A percentile compares a stretch with the other conserved stretches of the same genome.
Conservation (phyloP, 306 rosid genomes). For the Cucumis melo region DNA sequence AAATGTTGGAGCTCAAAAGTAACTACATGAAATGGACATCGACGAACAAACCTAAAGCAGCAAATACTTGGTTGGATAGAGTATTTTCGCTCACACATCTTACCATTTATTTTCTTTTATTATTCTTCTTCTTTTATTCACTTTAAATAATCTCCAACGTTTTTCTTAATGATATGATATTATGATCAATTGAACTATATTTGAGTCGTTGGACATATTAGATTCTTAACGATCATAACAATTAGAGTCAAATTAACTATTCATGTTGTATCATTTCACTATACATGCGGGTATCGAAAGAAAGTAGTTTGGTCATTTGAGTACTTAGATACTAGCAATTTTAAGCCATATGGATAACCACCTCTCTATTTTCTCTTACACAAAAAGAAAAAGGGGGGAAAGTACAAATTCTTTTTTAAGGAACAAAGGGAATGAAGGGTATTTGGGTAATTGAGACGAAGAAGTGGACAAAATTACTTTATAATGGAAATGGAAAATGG, state of each 20-base stretch:
- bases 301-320: not conserved
- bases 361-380: not conserved
- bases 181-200: not conserved
- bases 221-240: not conserved
- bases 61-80: too few relatives aligned
- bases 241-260: too few relatives aligned
- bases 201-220: not conserved
- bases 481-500: not conserved
- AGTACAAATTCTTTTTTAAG: not conserved
- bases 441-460: not conserved
- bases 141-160: not conserved
- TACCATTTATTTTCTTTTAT: not conserved
- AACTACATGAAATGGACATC: too few relatives aligned
- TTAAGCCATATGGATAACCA: not conserved
- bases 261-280: not conserved
- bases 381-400: not conserved
- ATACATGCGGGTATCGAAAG: too few relatives aligned
- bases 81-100: not conserved
- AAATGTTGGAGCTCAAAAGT: too few relatives aligned
- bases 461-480: not conserved
- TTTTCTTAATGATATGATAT: too few relatives aligned
- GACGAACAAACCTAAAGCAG: too few relatives aligned
- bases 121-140: too few relatives aligned
- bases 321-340: not conserved
- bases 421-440: conserved; percentile 3